These are phyloP conservation scores for Pythium dissimile DNA, from an alignment of 352 stramenopile genomes.

Conservation along the genomic window DNA sequence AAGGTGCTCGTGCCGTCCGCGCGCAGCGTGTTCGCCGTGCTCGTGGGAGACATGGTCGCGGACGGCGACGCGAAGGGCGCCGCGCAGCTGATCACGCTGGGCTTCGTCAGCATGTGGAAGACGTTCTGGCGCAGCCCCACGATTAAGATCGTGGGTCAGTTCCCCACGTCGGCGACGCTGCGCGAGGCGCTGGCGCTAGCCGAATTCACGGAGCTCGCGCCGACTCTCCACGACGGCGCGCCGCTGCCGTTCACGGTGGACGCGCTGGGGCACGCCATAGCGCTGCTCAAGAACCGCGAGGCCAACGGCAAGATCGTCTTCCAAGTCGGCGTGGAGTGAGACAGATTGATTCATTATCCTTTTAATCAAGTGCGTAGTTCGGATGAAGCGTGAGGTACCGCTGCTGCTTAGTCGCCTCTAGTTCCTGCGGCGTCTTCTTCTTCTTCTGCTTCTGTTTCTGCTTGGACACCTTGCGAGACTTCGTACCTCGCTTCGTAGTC, in stretches of 20 bases:
- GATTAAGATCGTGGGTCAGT: slow-evolving; percentile 26
- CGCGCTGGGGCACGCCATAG: slow-evolving; percentile 49
- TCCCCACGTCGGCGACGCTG: slow-evolving; percentile 29
- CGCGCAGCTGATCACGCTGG: slow-evolving; percentile 24
- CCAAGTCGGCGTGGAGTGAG: slow-evolving; percentile 22
- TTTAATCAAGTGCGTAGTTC: slow-evolving; percentile 70
- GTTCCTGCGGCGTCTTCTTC: slow-evolving; percentile 31
- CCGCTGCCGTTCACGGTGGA: slow-evolving; percentile 69
- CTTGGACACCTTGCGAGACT: not conserved
- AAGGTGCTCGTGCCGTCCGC: slow-evolving; percentile 6
- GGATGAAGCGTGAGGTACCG: slow-evolving; percentile 79
- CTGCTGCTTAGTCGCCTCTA: slow-evolving; percentile 57
- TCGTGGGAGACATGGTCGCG: slow-evolving; percentile 21
- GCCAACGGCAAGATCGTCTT: slow-evolving; percentile 73
- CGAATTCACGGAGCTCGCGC: slow-evolving; percentile 30
- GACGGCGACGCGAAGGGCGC: slow-evolving; percentile 19
- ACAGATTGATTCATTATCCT: not conserved
- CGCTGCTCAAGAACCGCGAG: slow-evolving; percentile 44
- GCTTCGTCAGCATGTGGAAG: slow-evolving; percentile 25
- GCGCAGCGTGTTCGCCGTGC: slow-evolving; percentile 19
- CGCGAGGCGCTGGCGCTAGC: slow-evolving; percentile 39
- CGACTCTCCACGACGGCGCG: slow-evolving; percentile 46
- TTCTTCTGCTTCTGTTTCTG: slow-evolving; percentile 6
- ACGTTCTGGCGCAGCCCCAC: slow-evolving; percentile 23
- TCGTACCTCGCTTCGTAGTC: not conserved